Percentiles rank a stretch among this genome's conserved stretches.
Evolutionary conservation across 805 yeast species (phyloP).

Genomic region (Komagataella ulmi): DNA sequence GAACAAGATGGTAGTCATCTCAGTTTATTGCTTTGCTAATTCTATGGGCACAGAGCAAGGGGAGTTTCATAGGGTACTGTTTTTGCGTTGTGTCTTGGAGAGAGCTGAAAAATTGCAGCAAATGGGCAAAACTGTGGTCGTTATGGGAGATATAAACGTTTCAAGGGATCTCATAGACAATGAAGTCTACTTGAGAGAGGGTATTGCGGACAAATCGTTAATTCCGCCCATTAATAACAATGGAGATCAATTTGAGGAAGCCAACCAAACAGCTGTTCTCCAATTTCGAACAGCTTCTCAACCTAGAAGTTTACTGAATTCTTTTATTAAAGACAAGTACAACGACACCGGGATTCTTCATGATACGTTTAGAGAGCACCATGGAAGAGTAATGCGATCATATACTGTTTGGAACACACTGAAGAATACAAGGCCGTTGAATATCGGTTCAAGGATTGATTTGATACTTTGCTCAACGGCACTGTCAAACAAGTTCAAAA

Average conservation of each 20-base stretch:
- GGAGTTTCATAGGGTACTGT: slow-evolving; percentile 41
- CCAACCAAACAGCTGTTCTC: slow-evolving; percentile 17
- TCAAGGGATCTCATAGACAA: slow-evolving; percentile 70
- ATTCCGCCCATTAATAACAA: slow-evolving; percentile 6
- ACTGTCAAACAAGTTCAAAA: slow-evolving; percentile 18
- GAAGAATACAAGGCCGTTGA: slow-evolving; percentile 62
- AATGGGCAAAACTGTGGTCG: slow-evolving; percentile 53
- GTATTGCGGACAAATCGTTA: slow-evolving; percentile 14
- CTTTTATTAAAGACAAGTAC: slow-evolving; percentile 16
- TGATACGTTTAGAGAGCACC: slow-evolving; percentile 45
- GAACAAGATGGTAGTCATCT: slow-evolving; percentile 43
- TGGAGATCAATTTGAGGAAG: slow-evolving; percentile 18
- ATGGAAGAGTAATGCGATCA: slow-evolving; percentile 47
- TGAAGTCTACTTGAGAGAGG: slow-evolving; percentile 49
- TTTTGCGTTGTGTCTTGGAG: slow-evolving; percentile 42
- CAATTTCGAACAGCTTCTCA: slow-evolving; percentile 26
- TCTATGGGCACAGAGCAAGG: slow-evolving; percentile 61
- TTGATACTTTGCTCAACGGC: slow-evolving; percentile 40
- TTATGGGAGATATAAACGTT: slow-evolving; percentile 86
- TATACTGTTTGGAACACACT: slow-evolving; percentile 90
- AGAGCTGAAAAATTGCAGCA: slow-evolving; percentile 44
- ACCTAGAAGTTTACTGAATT: slow-evolving; percentile 31
- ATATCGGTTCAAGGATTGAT: slow-evolving; percentile 85
- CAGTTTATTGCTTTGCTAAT: slow-evolving; percentile 87
- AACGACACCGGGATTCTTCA: slow-evolving; percentile 24